A percentile compares a stretch with the other conserved stretches of the same genome.
Evolutionary conservation across 805 yeast genomes (phyloP).

Genomic region (Saccharomycopsis synnaedendra): DNA sequence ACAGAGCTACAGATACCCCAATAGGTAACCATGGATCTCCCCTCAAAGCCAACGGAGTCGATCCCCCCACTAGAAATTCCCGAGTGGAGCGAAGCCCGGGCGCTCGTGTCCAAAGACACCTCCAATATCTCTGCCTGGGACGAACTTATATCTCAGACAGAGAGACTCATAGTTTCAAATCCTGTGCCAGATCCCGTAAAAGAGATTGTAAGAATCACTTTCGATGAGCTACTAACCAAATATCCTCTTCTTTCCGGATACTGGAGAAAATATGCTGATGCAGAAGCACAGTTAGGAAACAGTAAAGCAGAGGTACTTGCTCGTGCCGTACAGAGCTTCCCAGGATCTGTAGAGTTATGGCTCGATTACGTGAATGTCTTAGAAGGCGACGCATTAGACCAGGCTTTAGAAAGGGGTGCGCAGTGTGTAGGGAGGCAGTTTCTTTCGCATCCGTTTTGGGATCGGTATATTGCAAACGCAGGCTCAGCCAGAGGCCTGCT

Average conservation of each 20-base stretch:
- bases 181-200: slow-evolving; percentile 9
- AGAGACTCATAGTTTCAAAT: slow-evolving; percentile 1
- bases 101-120: slow-evolving; percentile 12
- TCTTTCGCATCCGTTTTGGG: slow-evolving; percentile 77
- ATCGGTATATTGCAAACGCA: slow-evolving; percentile 41
- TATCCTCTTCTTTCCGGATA: slow-evolving; percentile 50
- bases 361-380: slow-evolving; percentile 38
- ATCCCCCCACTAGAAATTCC: background rate
- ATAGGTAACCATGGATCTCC: no score
- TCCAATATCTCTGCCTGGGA: slow-evolving; percentile 13
- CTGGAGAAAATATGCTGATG: slow-evolving; percentile 52
- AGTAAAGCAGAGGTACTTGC: slow-evolving; percentile 35
- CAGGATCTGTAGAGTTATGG: slow-evolving; percentile 59
- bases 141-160: slow-evolving; percentile 5
- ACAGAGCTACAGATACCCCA: no score
- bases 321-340: slow-evolving; percentile 34
- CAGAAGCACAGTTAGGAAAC: slow-evolving; percentile 48
- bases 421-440: slow-evolving; percentile 56
- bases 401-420: slow-evolving; percentile 38
- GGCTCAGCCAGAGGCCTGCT: slow-evolving; percentile 16
- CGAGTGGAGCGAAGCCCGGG: slow-evolving; percentile 19
- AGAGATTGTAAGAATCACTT: slow-evolving; percentile 21
- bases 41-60: no score
- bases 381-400: slow-evolving; percentile 18
- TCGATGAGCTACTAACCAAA: slow-evolving; percentile 32